Conservation (phyloP, 2,329 filamentous ascomycete genomes). For the Cytospora piceae region DNA sequence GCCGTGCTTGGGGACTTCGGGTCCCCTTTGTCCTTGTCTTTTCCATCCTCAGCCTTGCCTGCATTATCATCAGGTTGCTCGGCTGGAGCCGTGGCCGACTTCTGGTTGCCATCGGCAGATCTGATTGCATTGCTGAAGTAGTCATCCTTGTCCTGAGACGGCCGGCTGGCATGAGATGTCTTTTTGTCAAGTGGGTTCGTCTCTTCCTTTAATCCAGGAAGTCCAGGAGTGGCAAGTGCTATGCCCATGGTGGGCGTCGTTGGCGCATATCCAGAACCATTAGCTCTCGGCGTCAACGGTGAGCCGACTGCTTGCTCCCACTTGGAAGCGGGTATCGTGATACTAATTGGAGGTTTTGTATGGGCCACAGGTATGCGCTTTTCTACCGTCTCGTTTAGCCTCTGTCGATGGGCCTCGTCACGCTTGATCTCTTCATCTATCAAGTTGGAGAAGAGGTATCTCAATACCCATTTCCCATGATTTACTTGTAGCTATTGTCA, state of each 20-base stretch:
- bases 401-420: slow-evolving; percentile 74
- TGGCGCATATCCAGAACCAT: slow-evolving; percentile 63
- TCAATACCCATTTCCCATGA: slow-evolving; percentile 92
- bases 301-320: slow-evolving; percentile 47
- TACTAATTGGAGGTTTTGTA: slow-evolving; percentile 63
- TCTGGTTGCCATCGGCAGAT: slow-evolving; percentile 53
- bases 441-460: slow-evolving; percentile 87
- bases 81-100: slow-evolving; percentile 52
- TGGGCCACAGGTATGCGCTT: slow-evolving; percentile 60
- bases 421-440: slow-evolving; percentile 88
- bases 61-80: slow-evolving; percentile 46
- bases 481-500: slow-evolving; percentile 64
- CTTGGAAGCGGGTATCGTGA: slow-evolving; percentile 47
- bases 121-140: slow-evolving; percentile 73
- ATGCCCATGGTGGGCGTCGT: slow-evolving; percentile 79
- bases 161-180: slow-evolving; percentile 58
- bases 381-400: slow-evolving; percentile 65
- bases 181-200: slow-evolving; percentile 58
- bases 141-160: slow-evolving; percentile 69
- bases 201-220: slow-evolving; percentile 55
- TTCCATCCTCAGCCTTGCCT: slow-evolving; percentile 50
- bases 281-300: slow-evolving; percentile 62
- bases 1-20: slow-evolving; percentile 63
- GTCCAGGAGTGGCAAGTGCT: slow-evolving; percentile 72
- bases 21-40: slow-evolving; percentile 54